Percentiles rank a stretch among this genome's conserved stretches.
phyloP scores from a whole-genome alignment of 768 basidiomycete species.

The Calocybe gangraenosa region DNA sequence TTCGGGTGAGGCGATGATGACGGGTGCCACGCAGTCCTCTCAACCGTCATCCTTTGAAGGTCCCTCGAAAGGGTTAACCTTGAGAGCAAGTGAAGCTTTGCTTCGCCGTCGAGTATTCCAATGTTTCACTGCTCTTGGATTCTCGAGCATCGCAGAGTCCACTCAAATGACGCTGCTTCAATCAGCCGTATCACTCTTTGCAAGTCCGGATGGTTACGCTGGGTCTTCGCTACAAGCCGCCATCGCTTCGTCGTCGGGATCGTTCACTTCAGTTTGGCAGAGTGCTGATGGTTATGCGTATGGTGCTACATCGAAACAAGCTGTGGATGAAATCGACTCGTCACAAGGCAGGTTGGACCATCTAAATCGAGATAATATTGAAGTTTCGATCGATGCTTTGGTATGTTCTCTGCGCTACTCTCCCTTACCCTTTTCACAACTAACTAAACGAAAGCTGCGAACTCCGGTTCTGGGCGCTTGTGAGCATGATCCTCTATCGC shows the following conservation, averaged over 20 bases:
- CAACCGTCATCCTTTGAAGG: too few relatives aligned
- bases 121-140: constrained; percentile 82
- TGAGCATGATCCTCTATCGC: constrained; percentile 79
- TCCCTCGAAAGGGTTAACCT: constrained; percentile 39
- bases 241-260: constrained; percentile 80
- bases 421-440: constrained; percentile 7
- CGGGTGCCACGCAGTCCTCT: constrained; percentile 15
- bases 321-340: constrained; percentile 37
- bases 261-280: constrained; percentile 84
- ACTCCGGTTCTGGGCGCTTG: constrained; percentile 79
- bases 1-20: constrained; percentile 36
- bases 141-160: constrained; percentile 73
- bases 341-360: constrained; percentile 37
- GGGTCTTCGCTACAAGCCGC: constrained; percentile 89
- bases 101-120: constrained; percentile 84
- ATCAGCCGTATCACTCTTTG: constrained; percentile 76
- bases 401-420: constrained; percentile 37
- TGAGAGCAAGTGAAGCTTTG: constrained; percentile 78
- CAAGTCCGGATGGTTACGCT: constrained; percentile 79
- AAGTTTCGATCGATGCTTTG: constrained; percentile 72
- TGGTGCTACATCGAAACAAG: constrained; percentile 74
- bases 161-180: constrained; percentile 81
- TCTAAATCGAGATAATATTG: constrained; percentile 75
- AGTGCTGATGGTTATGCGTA: constrained; percentile 87
- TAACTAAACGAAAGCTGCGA: constrained; percentile 42